Base-by-base conservation (phyloP, 2,329 filamentous ascomycete genomes). In the Xylaria polymorpha region DNA sequence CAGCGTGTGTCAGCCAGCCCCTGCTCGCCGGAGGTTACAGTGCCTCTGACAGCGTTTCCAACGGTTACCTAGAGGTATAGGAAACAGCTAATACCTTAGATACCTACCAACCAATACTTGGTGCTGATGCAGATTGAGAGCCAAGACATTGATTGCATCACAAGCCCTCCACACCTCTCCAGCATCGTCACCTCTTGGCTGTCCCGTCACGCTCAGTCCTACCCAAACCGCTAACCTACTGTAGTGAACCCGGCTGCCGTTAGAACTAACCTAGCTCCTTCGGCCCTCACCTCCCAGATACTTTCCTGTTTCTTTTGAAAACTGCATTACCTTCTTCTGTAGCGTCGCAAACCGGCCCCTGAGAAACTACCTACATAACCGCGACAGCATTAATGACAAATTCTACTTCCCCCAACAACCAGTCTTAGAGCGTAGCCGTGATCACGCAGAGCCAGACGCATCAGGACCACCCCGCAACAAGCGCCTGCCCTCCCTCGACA, bases 141-240 rank as follows among this genome's bases (percentile, higher is more conserved):
- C 61, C 61, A 55, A 64, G 61, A 59, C 51, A 58, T 59, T 59
- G 51, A 63, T 69, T 67, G 59, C 67, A 69, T 67, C 63, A 56
- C 67, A 69, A 48, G 37, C 35, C 64, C 46, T 39, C 67, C 55
- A 60, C 67, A 58, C 55, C 37, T 60, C 59, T 67, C 67, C 43
- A 14, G 46, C 58, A 69, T 69, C 67, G 63, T 69, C 67, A 64
- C 35, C 46, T 66, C 58, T 61, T 41, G 55, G 53, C 63, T 29
- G 29, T 18, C 64, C 61, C 48, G 35, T 60, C 55, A 61, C 55
- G 56, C 50, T 67, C 55, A 51, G 48, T 56, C 41, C 51, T 57
- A 35, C 44, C 39, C 61, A 41, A 68, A 58, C 37, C 37, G 53
- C 58, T 48, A 57, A 22, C 59, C 58, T 46, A n/a, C n/a, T n/a